Conservation (phyloP, 768 basidiomycete species). For the Boletus rufocinnamomeus region DNA sequence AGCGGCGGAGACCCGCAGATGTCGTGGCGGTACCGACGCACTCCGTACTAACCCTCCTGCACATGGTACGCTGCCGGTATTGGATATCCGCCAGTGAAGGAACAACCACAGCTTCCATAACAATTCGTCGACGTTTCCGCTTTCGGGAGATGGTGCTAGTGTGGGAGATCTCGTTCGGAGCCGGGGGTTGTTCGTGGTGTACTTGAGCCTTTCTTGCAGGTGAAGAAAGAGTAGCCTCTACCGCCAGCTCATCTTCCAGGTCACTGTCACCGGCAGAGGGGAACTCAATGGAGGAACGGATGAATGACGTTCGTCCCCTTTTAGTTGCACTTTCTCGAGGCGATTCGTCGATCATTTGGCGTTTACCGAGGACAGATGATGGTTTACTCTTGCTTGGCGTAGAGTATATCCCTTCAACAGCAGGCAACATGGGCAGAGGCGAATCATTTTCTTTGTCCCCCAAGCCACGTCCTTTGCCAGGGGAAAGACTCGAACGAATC, state of each 20-base stretch:
- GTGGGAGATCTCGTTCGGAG: constrained; percentile 8
- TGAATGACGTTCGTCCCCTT: constrained; percentile 33
- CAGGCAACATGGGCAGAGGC: constrained; percentile 40
- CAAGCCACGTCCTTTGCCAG: constrained; percentile 40
- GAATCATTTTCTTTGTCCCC: constrained; percentile 65
- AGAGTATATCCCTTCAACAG: constrained; percentile 48
- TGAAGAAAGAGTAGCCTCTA: constrained; percentile 27
- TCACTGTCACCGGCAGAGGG: constrained; percentile 27
- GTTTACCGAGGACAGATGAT: constrained; percentile 44
- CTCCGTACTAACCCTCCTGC: constrained; percentile 25
- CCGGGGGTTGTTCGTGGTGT: background rate
- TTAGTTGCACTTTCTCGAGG: constrained; percentile 29
- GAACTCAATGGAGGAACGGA: constrained; percentile 35
- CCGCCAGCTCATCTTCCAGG: constrained; percentile 34
- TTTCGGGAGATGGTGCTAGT: constrained; percentile 16
- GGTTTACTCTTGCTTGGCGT: constrained; percentile 32
- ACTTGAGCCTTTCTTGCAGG: constrained; percentile 19
- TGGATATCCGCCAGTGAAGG: constrained; percentile 38
- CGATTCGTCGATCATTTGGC: constrained; percentile 42
- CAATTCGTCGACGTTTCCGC: constrained; percentile 50
- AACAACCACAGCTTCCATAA: constrained; percentile 56
- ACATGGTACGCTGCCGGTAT: constrained; percentile 21
- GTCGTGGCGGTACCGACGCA: background rate
- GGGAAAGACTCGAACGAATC: constrained; percentile 29
- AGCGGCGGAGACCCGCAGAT: constrained; percentile 28